A percentile compares a stretch with the other conserved stretches of the same genome.
Evolutionary conservation across 306 rosid species (phyloP).

Genomic region (Betula pendula): DNA sequence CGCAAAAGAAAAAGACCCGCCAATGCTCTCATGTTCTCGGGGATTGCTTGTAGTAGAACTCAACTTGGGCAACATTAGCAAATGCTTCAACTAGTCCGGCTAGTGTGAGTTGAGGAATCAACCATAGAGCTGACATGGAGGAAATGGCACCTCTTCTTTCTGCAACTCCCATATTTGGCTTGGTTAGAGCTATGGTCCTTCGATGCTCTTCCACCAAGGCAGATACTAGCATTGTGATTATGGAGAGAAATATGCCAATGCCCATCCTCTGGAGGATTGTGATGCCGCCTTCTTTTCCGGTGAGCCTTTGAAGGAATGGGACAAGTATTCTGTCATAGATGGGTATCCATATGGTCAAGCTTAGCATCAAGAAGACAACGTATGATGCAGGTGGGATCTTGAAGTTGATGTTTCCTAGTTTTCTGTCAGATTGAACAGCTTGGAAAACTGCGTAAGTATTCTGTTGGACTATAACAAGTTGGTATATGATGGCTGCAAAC

Average conservation of each 20-base stretch:
- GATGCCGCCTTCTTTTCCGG: slow-evolving; percentile 69
- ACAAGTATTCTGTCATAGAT: slow-evolving; percentile 64
- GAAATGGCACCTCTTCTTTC: slow-evolving; percentile 75
- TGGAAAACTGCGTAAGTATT: slow-evolving; percentile 65
- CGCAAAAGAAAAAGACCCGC: slow-evolving; percentile 64
- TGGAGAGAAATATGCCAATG: slow-evolving; percentile 57
- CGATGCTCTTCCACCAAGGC: slow-evolving; percentile 53
- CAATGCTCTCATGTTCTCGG: slow-evolving; percentile 95
- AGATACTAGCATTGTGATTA: slow-evolving; percentile 51
- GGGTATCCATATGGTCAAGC: slow-evolving; percentile 64
- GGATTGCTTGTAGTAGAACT: slow-evolving; percentile 80
- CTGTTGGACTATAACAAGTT: slow-evolving; percentile 48
- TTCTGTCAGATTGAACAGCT: slow-evolving; percentile 77
- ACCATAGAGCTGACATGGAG: slow-evolving; percentile 70
- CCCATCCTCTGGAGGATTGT: slow-evolving; percentile 78
- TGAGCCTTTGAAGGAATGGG: slow-evolving; percentile 50
- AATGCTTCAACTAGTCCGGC: slow-evolving; percentile 66
- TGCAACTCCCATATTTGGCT: slow-evolving; percentile 50
- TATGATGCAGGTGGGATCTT: slow-evolving; percentile 75
- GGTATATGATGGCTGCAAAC: slow-evolving; percentile 47
- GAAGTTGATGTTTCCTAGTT: slow-evolving; percentile 47
- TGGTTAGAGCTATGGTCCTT: slow-evolving; percentile 46
- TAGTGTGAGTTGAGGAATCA: slow-evolving; percentile 64
- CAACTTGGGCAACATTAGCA: slow-evolving; percentile 60
- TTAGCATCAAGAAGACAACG: slow-evolving; percentile 55